These are phyloP conservation scores for Globisporangium perplexum DNA, from an alignment of 352 stramenopile species.

Conservation along the genomic window DNA sequence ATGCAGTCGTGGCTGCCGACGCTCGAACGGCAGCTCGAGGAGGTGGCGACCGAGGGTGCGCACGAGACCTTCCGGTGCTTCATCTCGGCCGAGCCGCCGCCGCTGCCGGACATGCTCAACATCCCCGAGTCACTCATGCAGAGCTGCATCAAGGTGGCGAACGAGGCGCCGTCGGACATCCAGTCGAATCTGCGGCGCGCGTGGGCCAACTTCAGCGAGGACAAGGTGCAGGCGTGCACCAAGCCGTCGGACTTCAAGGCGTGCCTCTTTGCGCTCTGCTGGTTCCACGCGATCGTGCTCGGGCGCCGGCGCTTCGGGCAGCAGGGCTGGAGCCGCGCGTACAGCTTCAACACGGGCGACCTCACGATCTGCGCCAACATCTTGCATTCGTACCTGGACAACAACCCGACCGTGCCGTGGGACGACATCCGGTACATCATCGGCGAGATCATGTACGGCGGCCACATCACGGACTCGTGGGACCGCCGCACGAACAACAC, in stretches of 20 bases:
- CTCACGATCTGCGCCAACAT: conserved; percentile 95
- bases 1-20: conserved; percentile 95
- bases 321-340: conserved; percentile 92
- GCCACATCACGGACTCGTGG: conserved; percentile 95
- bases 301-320: conserved; percentile 90
- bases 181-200: conserved; percentile 92
- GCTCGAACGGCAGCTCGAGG: conserved; percentile 91
- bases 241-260: conserved; percentile 91
- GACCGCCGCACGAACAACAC: conserved; percentile 95
- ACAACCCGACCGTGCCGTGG: conserved; percentile 90
- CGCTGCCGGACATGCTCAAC: conserved; percentile 92
- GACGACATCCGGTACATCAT: conserved; percentile 96
- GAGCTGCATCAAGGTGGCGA: conserved; percentile 94
- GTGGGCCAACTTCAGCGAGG: conserved; percentile 93
- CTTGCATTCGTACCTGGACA: conserved; percentile 91
- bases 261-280: conserved; percentile 93
- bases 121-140: conserved; percentile 96
- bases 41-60: conserved; percentile 80
- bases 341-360: conserved; percentile 95
- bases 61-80: conserved; percentile 95
- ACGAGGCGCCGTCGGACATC: conserved; percentile 94
- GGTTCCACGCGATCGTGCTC: conserved; percentile 95
- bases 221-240: conserved; percentile 81
- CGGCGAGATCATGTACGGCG: conserved; percentile 96
- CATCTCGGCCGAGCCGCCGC: conserved; percentile 92